These are phyloP conservation scores for Fusarium sp. DNA, from an alignment of 2,329 filamentous ascomycete species.

Conservation along the genomic window DNA sequence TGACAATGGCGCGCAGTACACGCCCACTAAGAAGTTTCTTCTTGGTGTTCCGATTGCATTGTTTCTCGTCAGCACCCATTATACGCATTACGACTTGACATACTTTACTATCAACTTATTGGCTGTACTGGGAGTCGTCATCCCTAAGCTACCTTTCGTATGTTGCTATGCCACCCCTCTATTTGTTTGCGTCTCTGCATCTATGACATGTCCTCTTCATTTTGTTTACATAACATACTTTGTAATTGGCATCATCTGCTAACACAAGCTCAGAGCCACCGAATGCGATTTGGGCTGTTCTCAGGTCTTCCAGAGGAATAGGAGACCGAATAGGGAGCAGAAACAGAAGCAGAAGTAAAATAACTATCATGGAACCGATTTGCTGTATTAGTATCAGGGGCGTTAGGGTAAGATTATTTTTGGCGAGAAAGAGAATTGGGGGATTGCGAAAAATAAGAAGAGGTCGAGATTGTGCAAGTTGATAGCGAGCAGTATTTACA, in stretches of 20 bases:
- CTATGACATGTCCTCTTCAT: neutral
- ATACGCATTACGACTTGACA: slow-evolving; percentile 96
- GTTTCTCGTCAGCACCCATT: slow-evolving; percentile 97
- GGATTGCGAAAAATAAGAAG: slow-evolving; percentile 36
- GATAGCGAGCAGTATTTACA: slow-evolving; percentile 50
- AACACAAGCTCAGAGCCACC: slow-evolving; percentile 69
- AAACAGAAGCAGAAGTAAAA: slow-evolving; percentile 5
- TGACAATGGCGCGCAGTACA: slow-evolving; percentile 98
- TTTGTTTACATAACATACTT: neutral
- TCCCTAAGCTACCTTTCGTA: slow-evolving; percentile 96
- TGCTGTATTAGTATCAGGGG: slow-evolving; percentile 39
- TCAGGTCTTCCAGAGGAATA: slow-evolving; percentile 72
- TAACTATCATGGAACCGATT: slow-evolving; percentile 25
- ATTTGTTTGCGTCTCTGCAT: neutral
- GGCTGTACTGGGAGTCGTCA: slow-evolving; percentile 89
- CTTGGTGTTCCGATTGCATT: slow-evolving; percentile 93
- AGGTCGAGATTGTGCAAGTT: slow-evolving; percentile 42
- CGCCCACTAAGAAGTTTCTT: slow-evolving; percentile 97
- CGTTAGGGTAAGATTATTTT: slow-evolving; percentile 39
- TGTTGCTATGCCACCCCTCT: slow-evolving; percentile 51
- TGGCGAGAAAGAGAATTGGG: slow-evolving; percentile 36
- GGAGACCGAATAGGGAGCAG: neutral
- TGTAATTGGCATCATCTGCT: slow-evolving; percentile 29
- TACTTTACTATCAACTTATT: slow-evolving; percentile 98
- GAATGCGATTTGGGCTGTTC: slow-evolving; percentile 79